A percentile compares a stretch with the other conserved stretches of the same genome.
Conservation (phyloP, 495 filamentous ascomycete species). For the Niebla homalea region DNA sequence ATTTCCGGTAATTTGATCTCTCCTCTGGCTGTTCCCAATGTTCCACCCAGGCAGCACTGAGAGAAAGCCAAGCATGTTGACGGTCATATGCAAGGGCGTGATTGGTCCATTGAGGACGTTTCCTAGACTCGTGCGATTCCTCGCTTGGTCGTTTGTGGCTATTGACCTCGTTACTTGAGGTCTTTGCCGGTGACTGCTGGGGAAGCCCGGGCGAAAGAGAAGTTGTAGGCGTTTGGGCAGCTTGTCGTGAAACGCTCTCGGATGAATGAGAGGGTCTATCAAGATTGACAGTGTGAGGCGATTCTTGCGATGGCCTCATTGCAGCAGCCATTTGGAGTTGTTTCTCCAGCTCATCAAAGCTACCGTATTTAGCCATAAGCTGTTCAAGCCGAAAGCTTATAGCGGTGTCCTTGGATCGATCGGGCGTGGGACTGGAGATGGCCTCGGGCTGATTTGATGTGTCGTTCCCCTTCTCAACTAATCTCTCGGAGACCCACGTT, state of each 20-base stretch:
- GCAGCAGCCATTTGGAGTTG: slow-evolving; percentile 5
- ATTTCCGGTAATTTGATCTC: too few species aligned
- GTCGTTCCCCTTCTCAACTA: background rate
- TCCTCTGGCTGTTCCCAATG: too few species aligned
- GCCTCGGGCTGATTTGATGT: background rate
- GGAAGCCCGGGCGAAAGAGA: too few species aligned
- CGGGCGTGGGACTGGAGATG: background rate
- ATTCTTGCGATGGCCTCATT: background rate
- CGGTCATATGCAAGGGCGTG: too few species aligned
- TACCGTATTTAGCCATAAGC: slow-evolving; percentile 7
- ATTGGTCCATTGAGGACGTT: background rate
- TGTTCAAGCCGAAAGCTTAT: slow-evolving; percentile 1
- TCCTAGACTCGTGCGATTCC: slow-evolving; percentile 3
- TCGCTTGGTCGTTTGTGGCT: background rate
- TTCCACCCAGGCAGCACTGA: too few species aligned
- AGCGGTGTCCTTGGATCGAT: background rate
- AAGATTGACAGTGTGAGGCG: too few species aligned
- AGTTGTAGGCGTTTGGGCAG: too few species aligned
- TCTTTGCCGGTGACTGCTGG: too few species aligned
- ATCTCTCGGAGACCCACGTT: background rate
- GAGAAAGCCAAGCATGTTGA: too few species aligned
- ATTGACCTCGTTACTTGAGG: background rate
- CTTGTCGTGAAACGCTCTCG: too few species aligned
- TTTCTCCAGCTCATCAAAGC: slow-evolving; percentile 10
- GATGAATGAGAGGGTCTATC: too few species aligned